A percentile compares a stretch with the other conserved stretches of the same genome.
These are phyloP conservation scores for Psilocybe sp. DNA, from an alignment of 768 basidiomycete species.

Conservation along the genomic window DNA sequence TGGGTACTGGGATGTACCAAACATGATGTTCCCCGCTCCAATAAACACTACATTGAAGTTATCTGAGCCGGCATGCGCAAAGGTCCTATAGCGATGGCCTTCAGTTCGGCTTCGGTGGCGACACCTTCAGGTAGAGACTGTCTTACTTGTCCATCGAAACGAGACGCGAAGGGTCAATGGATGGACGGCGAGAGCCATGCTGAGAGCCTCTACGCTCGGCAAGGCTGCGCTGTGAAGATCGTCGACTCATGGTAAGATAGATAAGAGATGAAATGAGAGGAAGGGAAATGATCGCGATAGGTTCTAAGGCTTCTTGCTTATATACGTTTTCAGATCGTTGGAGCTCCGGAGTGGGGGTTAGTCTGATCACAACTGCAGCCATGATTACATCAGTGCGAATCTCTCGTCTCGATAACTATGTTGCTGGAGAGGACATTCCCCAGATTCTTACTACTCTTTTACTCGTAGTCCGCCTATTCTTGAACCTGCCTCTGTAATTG, in stretches of 20 bases:
- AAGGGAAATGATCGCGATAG: neutral
- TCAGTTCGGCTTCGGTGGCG: constrained; percentile 4
- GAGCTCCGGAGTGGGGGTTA: neutral
- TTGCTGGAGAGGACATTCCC: too few species aligned
- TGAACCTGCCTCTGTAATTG: too few species aligned
- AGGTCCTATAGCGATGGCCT: constrained; percentile 31
- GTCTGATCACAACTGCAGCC: neutral
- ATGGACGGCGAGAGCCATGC: constrained; percentile 54
- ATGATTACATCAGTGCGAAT: too few species aligned
- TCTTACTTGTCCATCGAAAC: constrained; percentile 78
- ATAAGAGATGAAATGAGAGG: neutral
- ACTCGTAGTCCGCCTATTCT: too few species aligned
- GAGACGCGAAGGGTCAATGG: constrained; percentile 76
- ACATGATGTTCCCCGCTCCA: constrained; percentile 98
- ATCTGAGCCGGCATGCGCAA: constrained; percentile 55
- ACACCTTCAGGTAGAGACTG: neutral
- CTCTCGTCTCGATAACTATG: too few species aligned
- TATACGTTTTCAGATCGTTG: constrained; percentile 1
- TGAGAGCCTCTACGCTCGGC: constrained; percentile 38
- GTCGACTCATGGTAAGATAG: constrained; percentile 1
- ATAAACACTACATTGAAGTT: constrained; percentile 94
- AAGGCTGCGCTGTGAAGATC: constrained; percentile 29
- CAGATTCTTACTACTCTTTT: too few species aligned
- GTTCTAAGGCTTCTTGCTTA: constrained; percentile 1
- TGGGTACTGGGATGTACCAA: constrained; percentile 46